Base-by-base conservation (phyloP, 1,284 basidiomycete species). In the Trichosporon asahii region DNA sequence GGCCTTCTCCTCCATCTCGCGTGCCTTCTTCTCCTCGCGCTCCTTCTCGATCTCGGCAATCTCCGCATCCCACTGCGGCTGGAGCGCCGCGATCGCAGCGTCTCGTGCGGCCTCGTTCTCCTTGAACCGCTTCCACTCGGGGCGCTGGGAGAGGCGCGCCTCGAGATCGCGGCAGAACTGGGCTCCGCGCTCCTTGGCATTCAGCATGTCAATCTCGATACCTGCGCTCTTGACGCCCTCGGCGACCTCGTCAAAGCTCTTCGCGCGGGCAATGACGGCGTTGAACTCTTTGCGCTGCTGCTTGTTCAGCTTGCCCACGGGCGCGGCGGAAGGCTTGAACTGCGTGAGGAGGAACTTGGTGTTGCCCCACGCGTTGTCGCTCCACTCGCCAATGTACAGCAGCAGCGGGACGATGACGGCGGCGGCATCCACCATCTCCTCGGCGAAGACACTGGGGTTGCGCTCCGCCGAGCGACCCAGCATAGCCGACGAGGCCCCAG, bases 401-500 rank as follows among this genome's bases (percentile, higher is more conserved):
- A 96, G 80, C 4, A 88, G 84, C 0, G 95, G 94, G 44, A 91
- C 85, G 29, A 97, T 86, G 2, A 88, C 90, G 40, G 84, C 85
- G 73, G 92, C 88, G 1, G 93, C 86, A 76, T 94, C 91, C 5
- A 85, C 80, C 3, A 93, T 92, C 0, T 82, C 86, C 0, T 86
- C 82, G 1, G 89, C 88, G 84, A 99, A 99, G 76, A 93, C 91
- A 0, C 91, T 90, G 0, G 95, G 94, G 81, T 99, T 99, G 9
- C 90, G 84, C 83, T 99, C 97, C 7, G 95, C 95, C 0, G 91
- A 93, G 14, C 95, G 90, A 7, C 96, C 97, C 57, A 99, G 91
- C 96, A 99, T 99, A 35, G 94, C 90, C 0, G 93, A 94, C 74
- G 91, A 89, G n/a, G 93, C 94, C 25, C 91, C 91, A 21, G 95